Percentiles rank a stretch among this genome's conserved stretches.
Conservation (phyloP, 345 rosid species). For the Populus simonii region DNA sequence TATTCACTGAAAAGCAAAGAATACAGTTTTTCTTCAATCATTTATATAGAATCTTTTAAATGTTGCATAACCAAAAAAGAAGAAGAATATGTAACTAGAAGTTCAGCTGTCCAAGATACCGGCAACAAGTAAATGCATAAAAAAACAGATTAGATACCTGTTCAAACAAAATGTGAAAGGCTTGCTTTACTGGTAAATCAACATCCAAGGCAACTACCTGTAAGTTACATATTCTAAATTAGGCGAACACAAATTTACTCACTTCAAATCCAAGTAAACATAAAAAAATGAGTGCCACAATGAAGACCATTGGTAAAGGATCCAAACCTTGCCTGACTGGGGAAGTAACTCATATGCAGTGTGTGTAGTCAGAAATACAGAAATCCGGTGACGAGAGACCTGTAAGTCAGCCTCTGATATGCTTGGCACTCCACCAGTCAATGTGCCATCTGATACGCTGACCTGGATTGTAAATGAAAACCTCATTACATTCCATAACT, state of each 20-base stretch:
- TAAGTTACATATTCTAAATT: constrained; percentile 12
- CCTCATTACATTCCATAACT: neutral
- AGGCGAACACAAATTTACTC: constrained; percentile 15
- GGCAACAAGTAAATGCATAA: neutral
- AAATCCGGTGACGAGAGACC: constrained; percentile 28
- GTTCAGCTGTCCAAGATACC: neutral
- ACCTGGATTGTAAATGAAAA: constrained; percentile 32
- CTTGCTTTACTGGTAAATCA: constrained; percentile 29
- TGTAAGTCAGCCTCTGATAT: constrained; percentile 28
- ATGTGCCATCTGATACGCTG: constrained; percentile 34
- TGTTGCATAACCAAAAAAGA: too few species aligned
- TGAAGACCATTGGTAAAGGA: constrained; percentile 21
- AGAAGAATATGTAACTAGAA: neutral
- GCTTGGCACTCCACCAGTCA: constrained; percentile 18
- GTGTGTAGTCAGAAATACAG: constrained; percentile 60
- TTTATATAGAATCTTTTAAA: neutral
- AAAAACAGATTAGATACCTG: constrained; percentile 15
- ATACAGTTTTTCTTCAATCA: neutral
- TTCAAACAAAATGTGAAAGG: constrained; percentile 28
- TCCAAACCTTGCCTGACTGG: constrained; percentile 94
- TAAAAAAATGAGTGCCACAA: neutral
- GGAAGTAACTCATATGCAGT: constrained; percentile 95
- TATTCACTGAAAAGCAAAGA: neutral
- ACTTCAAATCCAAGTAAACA: neutral
- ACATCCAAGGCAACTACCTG: constrained; percentile 37